Evolutionary conservation across 2,329 filamentous ascomycete genomes (phyloP), one percentile per base, ranked within the genome.

Genomic region (Paecilomyces niveus): DNA sequence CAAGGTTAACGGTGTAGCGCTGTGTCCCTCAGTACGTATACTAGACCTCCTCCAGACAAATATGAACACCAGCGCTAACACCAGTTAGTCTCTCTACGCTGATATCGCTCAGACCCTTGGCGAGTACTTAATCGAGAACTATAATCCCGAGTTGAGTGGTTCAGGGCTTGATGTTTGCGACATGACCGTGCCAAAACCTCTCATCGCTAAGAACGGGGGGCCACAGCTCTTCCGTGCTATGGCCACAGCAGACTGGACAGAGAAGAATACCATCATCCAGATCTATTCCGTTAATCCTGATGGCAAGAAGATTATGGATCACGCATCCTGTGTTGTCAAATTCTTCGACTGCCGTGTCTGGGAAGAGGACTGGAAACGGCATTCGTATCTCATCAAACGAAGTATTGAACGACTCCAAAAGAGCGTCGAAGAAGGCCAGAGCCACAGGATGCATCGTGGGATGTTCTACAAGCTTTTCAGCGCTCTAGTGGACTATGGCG

Each of bases 401-500:
- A 83, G 85, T 58, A 80, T 88, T 57, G 78, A 85, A 21, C 74
- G 78, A 26, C 80, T 88, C 2, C 76, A 81, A 64, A 76, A 83
- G 61, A 87, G 85, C 59, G 86, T 88, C 57, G 76, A 83, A 65
- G 80, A 78, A 33, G 88, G 88, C 45, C 81, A 83, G 58, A 87
- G 88, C 29, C 88, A 89, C 70, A 88, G 89, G 74, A 83, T 92
- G 61, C 83, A 88, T 54, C 85, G 88, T 26, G 88, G 88, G 33
- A 84, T 92, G 76, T 87, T 88, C 13, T 94, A 94, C 81, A 92
- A 92, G 75, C 81, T 88, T 55, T 85, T 85, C 75, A 81, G 81
- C 67, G 78, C 81, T 56, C 74, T 85, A 32, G 83, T 85, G 39
- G 80, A 79, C 54, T 85, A 85, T 64, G 78, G 80, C 58, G 76